Conservation (phyloP, 179 eudicot genomes). For the Nepenthes alata region DNA sequence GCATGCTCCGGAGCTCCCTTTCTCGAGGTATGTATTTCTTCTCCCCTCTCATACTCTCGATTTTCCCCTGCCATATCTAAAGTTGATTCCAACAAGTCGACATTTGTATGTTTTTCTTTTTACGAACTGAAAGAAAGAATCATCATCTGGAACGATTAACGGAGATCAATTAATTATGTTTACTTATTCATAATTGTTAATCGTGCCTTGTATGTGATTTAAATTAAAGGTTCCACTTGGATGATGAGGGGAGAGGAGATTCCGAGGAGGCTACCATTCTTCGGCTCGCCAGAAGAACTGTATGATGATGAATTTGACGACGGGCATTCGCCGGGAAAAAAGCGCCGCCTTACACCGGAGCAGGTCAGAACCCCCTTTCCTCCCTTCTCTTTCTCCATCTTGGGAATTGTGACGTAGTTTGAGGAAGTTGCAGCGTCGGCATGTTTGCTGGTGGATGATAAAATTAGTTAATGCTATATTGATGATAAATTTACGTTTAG, state of each 20-base stretch:
- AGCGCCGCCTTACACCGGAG: conserved; percentile 66
- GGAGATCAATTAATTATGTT: background rate
- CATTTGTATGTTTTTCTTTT: background rate
- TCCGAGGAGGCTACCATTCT: conserved; percentile 43
- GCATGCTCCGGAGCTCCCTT: conserved; percentile 39
- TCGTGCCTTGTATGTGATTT: background rate
- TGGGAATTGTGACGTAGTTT: too few relatives aligned
- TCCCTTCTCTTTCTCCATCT: too few relatives aligned
- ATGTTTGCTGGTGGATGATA: too few relatives aligned
- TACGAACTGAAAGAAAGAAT: background rate
- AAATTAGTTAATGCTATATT: too few relatives aligned
- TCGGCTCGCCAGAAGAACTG: conserved; percentile 47
- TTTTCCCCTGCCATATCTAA: too few relatives aligned
- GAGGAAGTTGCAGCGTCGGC: too few relatives aligned
- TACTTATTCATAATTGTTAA: background rate
- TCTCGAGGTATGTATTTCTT: conserved; percentile 38
- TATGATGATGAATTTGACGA: conserved; percentile 61
- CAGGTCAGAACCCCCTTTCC: conserved; percentile 27
- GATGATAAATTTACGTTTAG: too few relatives aligned
- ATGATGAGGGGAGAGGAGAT: conserved; percentile 48
- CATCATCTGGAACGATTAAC: background rate
- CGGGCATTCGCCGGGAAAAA: conserved; percentile 62
- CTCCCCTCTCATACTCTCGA: background rate
- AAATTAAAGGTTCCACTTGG: conserved; percentile 29
- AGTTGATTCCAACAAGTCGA: background rate